Evolutionary conservation across 1,284 basidiomycete species (phyloP).

Genomic region (Leccinum griseonigrum): DNA sequence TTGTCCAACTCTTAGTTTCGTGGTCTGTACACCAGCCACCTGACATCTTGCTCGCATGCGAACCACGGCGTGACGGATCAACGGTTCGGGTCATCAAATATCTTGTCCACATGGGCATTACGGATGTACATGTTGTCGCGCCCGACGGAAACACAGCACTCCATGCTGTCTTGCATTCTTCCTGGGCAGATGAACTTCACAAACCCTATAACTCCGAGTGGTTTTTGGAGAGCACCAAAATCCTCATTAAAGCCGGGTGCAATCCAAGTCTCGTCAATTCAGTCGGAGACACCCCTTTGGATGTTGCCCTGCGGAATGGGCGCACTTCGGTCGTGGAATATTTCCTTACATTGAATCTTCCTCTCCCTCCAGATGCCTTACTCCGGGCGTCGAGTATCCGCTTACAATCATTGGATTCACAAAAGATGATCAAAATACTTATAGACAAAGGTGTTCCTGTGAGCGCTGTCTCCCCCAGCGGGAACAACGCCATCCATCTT

Average conservation of each 20-base stretch:
- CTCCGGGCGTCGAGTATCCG: background rate
- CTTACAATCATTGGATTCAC: background rate
- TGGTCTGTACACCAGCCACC: background rate
- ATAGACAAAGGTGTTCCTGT: background rate
- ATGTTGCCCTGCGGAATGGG: background rate
- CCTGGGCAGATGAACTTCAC: too few relatives aligned
- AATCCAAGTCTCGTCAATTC: background rate
- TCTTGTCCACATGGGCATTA: background rate
- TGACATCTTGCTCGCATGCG: background rate
- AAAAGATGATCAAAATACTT: conserved; percentile 1
- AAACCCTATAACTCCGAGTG: background rate
- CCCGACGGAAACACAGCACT: conserved; percentile 1
- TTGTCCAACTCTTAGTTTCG: background rate
- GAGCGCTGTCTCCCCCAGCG: background rate
- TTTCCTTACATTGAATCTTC: background rate
- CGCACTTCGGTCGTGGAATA: background rate
- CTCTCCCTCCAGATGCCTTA: background rate
- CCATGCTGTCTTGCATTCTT: background rate
- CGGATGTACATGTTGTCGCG: background rate
- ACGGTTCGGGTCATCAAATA: background rate
- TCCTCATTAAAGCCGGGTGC: background rate
- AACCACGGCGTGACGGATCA: background rate
- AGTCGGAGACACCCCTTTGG: conserved; percentile 3
- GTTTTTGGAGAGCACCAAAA: background rate
- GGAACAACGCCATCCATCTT: conserved; percentile 4